Evolutionary conservation across 805 yeast genomes (phyloP), one percentile per base, ranked within the genome.

Genomic region (Ogataea pignaliae): DNA sequence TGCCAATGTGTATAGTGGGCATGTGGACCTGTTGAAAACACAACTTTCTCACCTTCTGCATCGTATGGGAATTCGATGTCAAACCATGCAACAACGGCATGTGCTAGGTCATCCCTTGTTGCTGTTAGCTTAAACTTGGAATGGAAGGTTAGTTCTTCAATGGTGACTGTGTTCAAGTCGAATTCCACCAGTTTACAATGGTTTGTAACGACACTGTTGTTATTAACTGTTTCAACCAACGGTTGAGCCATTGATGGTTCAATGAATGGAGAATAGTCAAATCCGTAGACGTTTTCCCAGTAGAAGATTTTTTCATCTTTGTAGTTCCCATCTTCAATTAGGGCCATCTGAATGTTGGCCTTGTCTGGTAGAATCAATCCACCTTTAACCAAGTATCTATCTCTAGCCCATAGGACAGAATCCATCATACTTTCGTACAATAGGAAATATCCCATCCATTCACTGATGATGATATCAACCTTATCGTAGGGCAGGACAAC

Each of bases 391-490:
- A 87, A 72, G 66, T 89, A 95, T 63, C 76, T 81, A 69, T 93
- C 99, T 69, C 99, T 80, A 31, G 99, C 99, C 55, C 79, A 79
- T 54, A 93, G 71, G 26, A 93, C 99, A 26, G 98, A 88, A 67
- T 93, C 98, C 64, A 93, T 76, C 99, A 93, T 93, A 48, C 96
- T 87, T 74, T 93, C 99, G 64, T 91, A 93, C 44, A 95, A 74
- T 55, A 95, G 68, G 60, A 93, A 93, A 67, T 93, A 93, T 14
- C 99, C 99, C 99, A 93, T 93, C 99, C 99, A 93, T 68, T 93
- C 99, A 51, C 93, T 83, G 48, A 93, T 83, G 54, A 93, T 93
- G 56, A 93, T 91, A 64, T 93, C 99, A 43, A 93, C 99, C 62
- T 85, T 73, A 44, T 81, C 81, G 53, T 76, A 90, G 34, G 98